Evolutionary conservation across 208 protist genomes (phyloP).

Genomic region (Wallacemonas sp.): DNA sequence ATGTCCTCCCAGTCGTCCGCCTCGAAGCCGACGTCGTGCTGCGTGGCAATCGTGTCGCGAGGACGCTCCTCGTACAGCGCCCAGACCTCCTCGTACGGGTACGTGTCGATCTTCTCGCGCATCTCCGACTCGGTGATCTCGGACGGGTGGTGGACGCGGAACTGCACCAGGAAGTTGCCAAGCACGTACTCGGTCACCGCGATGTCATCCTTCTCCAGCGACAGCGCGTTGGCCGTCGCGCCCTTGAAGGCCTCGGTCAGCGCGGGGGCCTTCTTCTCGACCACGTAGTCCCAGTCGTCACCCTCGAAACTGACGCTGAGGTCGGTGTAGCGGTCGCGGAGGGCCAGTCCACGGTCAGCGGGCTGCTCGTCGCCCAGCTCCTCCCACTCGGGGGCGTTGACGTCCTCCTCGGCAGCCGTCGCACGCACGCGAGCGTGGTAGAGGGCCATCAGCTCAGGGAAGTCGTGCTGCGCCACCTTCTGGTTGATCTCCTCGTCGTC

Average conservation of each 20-base stretch:
- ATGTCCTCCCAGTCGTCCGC: conserved; percentile 30
- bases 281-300: conserved; percentile 42
- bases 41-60: conserved; percentile 9
- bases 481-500: conserved; percentile 1
- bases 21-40: conserved; percentile 40
- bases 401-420: conserved; percentile 25
- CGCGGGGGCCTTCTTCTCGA: conserved; percentile 22
- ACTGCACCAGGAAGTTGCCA: conserved; percentile 23
- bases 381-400: conserved; percentile 29
- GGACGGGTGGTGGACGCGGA: conserved; percentile 23
- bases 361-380: conserved; percentile 20
- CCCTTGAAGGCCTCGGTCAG: conserved; percentile 24
- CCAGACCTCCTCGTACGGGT: conserved; percentile 38
- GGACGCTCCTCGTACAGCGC: conserved; percentile 31
- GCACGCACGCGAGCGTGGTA: not conserved
- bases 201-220: conserved; percentile 17
- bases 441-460: conserved; percentile 10
- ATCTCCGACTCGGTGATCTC: conserved; percentile 19
- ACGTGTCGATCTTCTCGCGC: conserved; percentile 24
- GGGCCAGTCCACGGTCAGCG: not conserved
- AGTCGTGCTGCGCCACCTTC: conserved; percentile 10
- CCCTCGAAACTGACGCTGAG: conserved; percentile 37
- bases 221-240: conserved; percentile 17
- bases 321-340: conserved; percentile 12
- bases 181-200: conserved; percentile 22